Evolutionary conservation across 176 grass and related monocot genomes (phyloP).

Genomic region (Carex pumila): DNA sequence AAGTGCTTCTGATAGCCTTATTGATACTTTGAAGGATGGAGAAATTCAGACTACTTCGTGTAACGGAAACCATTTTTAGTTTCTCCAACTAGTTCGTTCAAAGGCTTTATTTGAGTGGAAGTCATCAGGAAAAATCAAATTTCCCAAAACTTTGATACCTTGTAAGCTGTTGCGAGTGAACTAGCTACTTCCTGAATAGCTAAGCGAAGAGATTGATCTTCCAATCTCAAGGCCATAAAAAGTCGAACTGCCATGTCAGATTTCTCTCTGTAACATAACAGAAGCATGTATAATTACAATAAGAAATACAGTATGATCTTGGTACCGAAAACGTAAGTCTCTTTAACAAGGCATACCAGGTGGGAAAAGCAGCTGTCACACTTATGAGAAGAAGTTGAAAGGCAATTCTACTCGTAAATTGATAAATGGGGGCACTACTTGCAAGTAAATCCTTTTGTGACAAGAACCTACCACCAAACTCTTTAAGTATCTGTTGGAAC

Average conservation of each 20-base stretch:
- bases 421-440: too few relatives aligned
- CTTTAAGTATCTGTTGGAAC: too few relatives aligned
- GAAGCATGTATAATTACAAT: not conserved
- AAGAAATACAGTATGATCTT: slow-evolving; percentile 7
- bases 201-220: slow-evolving; percentile 68
- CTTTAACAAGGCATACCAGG: not conserved
- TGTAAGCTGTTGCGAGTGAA: slow-evolving; percentile 80
- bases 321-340: not conserved
- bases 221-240: slow-evolving; percentile 75
- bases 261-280: slow-evolving; percentile 66
- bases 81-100: not conserved
- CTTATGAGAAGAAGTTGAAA: too few relatives aligned
- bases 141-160: slow-evolving; percentile 37
- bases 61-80: not conserved
- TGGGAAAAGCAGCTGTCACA: too few relatives aligned
- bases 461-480: too few relatives aligned
- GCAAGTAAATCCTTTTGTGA: too few relatives aligned
- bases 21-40: not conserved
- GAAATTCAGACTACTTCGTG: not conserved
- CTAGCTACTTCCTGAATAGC: slow-evolving; percentile 79
- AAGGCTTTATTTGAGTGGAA: not conserved
- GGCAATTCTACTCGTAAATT: too few relatives aligned
- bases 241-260: slow-evolving; percentile 81
- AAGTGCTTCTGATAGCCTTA: not conserved
- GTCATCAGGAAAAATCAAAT: not conserved